phyloP scores from a whole-genome alignment of 2,329 filamentous ascomycete genomes.

The Dryadomyces quercus-mongolicae region DNA sequence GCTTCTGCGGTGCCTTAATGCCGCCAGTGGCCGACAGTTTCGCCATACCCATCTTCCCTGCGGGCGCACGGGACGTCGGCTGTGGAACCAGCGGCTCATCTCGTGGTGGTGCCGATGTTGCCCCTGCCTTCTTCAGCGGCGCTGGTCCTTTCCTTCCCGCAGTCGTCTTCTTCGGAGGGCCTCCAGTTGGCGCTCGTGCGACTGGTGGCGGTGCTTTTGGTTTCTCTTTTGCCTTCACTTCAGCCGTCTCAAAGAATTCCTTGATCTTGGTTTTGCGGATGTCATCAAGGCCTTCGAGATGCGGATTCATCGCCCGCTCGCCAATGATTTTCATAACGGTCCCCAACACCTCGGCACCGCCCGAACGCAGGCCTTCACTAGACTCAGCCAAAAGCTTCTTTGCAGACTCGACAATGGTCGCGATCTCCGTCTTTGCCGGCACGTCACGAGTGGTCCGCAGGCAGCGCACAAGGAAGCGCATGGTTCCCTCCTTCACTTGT shows the following conservation, averaged over 20 bases:
- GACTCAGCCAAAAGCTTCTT: conserved; percentile 89
- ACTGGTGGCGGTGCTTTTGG: conserved; percentile 55
- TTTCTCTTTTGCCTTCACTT: conserved; percentile 84
- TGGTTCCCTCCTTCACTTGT: conserved; percentile 89
- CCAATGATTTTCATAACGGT: conserved; percentile 98
- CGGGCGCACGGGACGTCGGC: conserved; percentile 39
- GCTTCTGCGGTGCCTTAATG: conserved; percentile 48
- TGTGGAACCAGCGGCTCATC: conserved; percentile 45
- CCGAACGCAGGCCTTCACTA: conserved; percentile 71
- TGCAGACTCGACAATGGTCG: conserved; percentile 71
- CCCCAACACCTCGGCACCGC: conserved; percentile 83
- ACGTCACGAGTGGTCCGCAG: conserved; percentile 73
- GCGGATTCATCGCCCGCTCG: conserved; percentile 86
- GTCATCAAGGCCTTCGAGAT: conserved; percentile 85
- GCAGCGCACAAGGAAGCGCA: conserved; percentile 85
- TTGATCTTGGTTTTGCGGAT: conserved; percentile 94
- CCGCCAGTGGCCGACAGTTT: conserved; percentile 41
- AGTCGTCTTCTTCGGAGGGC: conserved; percentile 28
- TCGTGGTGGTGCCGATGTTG: conserved; percentile 25
- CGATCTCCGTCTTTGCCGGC: conserved; percentile 73
- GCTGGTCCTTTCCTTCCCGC: conserved; percentile 36
- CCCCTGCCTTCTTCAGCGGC: conserved; percentile 23
- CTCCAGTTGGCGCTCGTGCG: conserved; percentile 32
- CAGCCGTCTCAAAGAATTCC: conserved; percentile 73
- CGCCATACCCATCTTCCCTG: conserved; percentile 40